Percentiles rank a stretch among this genome's conserved stretches.
phyloP scores from a whole-genome alignment of 495 filamentous ascomycete species.

The Pyrenula massariospora region DNA sequence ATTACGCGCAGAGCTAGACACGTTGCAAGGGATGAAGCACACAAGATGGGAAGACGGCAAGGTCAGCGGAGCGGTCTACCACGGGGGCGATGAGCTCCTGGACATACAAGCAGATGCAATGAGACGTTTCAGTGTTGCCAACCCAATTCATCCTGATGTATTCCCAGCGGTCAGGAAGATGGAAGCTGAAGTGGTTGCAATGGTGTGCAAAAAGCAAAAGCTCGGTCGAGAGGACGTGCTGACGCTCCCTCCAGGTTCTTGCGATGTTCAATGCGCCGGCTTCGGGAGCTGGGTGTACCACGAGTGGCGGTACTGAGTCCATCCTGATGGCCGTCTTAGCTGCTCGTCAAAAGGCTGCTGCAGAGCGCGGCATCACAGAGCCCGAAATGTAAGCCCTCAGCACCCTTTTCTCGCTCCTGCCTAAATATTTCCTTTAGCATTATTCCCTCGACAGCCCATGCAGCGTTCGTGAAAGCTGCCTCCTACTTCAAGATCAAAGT shows the following conservation, averaged over 20 bases:
- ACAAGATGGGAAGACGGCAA: constrained; percentile 92
- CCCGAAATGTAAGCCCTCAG: constrained; percentile 69
- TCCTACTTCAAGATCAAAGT: constrained; percentile 92
- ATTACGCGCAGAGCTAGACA: constrained; percentile 67
- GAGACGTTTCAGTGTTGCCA: constrained; percentile 85
- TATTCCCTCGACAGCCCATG: constrained; percentile 85
- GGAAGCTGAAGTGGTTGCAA: constrained; percentile 96
- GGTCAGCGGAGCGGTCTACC: constrained; percentile 93
- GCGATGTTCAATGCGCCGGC: constrained; percentile 82
- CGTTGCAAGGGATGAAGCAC: constrained; percentile 76
- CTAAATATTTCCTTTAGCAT: constrained; percentile 42
- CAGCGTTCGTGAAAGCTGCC: constrained; percentile 90
- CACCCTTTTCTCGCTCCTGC: neutral
- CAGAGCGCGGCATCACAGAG: constrained; percentile 76
- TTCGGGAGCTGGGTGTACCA: constrained; percentile 77
- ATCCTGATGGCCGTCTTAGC: constrained; percentile 89
- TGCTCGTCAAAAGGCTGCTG: constrained; percentile 77
- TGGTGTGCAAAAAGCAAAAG: constrained; percentile 40
- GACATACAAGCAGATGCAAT: constrained; percentile 87
- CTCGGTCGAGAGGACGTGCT: neutral
- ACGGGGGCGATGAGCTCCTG: constrained; percentile 75
- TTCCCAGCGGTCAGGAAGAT: constrained; percentile 98
- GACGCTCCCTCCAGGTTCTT: constrained; percentile 40
- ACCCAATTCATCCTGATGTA: constrained; percentile 97
- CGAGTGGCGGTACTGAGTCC: constrained; percentile 87